These are phyloP conservation scores for Fusarium poae DNA, from an alignment of 2,329 filamentous ascomycete genomes.

Conservation along the genomic window DNA sequence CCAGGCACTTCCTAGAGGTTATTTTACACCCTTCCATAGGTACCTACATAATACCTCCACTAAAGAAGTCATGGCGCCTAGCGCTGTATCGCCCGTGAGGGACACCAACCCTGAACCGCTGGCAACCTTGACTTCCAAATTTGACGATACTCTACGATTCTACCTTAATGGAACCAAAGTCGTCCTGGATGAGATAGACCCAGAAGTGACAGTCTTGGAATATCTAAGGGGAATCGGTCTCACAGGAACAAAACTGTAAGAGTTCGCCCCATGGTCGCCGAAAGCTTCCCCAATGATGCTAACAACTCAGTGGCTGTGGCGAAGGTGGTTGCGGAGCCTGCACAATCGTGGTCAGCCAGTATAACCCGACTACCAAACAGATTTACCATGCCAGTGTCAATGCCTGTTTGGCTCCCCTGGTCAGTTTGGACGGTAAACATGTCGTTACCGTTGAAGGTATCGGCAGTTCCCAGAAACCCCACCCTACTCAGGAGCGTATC, in stretches of 20 bases:
- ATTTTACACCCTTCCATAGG: not conserved
- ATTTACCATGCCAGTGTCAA: conserved; percentile 98
- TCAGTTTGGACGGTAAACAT: conserved; percentile 96
- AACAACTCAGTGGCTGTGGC: conserved; percentile 76
- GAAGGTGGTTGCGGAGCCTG: conserved; percentile 98
- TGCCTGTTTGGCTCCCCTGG: conserved; percentile 91
- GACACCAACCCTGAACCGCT: conserved; percentile 53
- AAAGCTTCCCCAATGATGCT: conserved; percentile 5
- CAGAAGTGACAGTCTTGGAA: conserved; percentile 91
- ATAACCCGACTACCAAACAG: conserved; percentile 90
- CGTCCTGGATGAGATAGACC: conserved; percentile 86
- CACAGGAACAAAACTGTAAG: conserved; percentile 89
- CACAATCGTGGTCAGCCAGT: conserved; percentile 93
- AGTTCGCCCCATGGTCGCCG: conserved; percentile 36
- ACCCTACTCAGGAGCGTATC: conserved; percentile 91
- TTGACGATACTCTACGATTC: conserved; percentile 90
- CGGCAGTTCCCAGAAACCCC: conserved; percentile 85
- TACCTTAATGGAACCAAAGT: conserved; percentile 96
- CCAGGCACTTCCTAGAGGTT: not conserved
- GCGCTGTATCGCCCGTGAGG: conserved; percentile 64
- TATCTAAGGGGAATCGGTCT: conserved; percentile 93
- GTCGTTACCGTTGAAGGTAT: conserved; percentile 98
- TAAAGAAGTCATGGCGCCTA: conserved; percentile 64
- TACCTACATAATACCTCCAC: not conserved
- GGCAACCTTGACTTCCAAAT: conserved; percentile 74